Evolutionary conservation across 805 yeast species (phyloP).

Genomic region (Wickerhamiella azyma): DNA sequence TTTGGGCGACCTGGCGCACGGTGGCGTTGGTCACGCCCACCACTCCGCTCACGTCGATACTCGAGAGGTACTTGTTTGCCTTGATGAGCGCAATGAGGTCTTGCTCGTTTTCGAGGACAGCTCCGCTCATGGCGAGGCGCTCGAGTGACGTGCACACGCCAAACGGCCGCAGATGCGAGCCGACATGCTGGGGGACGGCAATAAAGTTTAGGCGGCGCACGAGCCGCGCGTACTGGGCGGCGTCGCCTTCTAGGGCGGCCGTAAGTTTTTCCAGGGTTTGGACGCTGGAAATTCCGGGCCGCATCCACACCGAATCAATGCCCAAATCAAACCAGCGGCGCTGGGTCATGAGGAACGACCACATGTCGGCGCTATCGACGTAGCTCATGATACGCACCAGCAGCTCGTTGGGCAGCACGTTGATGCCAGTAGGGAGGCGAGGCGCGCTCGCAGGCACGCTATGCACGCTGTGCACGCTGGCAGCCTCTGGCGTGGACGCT

Average conservation of each 20-base stretch:
- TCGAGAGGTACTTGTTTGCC: slow-evolving; percentile 59
- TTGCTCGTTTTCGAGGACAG: slow-evolving; percentile 36
- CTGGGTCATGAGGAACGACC: slow-evolving; percentile 48
- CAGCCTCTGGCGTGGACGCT: too few species aligned
- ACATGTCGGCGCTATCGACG: slow-evolving; percentile 17
- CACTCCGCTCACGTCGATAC: slow-evolving; percentile 78
- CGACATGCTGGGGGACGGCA: slow-evolving; percentile 55
- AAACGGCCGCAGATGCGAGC: slow-evolving; percentile 47
- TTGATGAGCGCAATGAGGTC: slow-evolving; percentile 50
- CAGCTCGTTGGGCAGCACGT: slow-evolving; percentile 34
- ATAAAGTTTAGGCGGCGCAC: slow-evolving; percentile 72
- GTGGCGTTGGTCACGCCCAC: slow-evolving; percentile 56
- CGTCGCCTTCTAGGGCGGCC: slow-evolving; percentile 36
- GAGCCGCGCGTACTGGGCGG: slow-evolving; percentile 37
- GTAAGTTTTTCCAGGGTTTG: slow-evolving; percentile 34
- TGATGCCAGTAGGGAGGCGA: too few species aligned
- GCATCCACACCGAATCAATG: slow-evolving; percentile 72
- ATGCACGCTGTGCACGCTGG: too few species aligned
- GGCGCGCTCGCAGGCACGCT: too few species aligned
- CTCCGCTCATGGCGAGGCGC: slow-evolving; percentile 72
- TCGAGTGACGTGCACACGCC: slow-evolving; percentile 62
- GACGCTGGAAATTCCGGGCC: slow-evolving; percentile 55
- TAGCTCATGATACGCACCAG: slow-evolving; percentile 16
- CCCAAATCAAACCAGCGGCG: slow-evolving; percentile 66
- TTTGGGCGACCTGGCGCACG: slow-evolving; percentile 48